Conservation (phyloP, 805 yeast species). For the Saitoella complicata region DNA sequence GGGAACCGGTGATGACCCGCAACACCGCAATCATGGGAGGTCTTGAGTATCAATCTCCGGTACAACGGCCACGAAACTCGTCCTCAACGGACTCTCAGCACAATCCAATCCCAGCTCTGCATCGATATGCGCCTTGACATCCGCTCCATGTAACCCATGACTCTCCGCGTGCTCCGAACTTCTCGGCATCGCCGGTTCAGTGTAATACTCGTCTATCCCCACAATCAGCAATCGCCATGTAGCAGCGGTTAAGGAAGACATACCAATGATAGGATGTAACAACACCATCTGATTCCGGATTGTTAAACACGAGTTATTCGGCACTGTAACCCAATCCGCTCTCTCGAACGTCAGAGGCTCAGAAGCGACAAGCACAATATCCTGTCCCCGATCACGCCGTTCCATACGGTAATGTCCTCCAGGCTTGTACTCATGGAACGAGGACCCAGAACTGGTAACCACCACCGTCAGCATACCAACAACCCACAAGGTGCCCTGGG, state of each 20-base stretch:
- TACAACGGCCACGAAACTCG: no score
- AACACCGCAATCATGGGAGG: no score
- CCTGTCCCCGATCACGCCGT: conserved; percentile 78
- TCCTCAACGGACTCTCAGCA: no score
- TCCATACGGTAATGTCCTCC: conserved; percentile 83
- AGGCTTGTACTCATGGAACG: conserved; percentile 76
- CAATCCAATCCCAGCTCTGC: no score
- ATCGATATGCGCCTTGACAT: no score
- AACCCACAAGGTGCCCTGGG: no score
- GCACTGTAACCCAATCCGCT: conserved; percentile 91
- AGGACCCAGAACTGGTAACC: conserved; percentile 58
- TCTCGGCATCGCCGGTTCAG: conserved; percentile 50
- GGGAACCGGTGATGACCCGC: no score
- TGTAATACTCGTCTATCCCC: conserved; percentile 51
- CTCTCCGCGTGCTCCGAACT: conserved; percentile 71
- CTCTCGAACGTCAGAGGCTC: conserved; percentile 95
- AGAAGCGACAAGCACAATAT: conserved; percentile 89
- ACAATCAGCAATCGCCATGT: no score
- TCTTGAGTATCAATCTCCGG: no score
- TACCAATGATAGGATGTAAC: conserved; percentile 66
- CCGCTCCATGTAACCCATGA: conserved; percentile 35
- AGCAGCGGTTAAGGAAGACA: no score
- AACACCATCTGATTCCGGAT: conserved; percentile 73
- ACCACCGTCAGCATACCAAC: no score
- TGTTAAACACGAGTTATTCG: conserved; percentile 75